A percentile compares a stretch with the other conserved stretches of the same genome.
phyloP scores from a whole-genome alignment of 2,329 filamentous ascomycete genomes.

The Ustulina deusta region DNA sequence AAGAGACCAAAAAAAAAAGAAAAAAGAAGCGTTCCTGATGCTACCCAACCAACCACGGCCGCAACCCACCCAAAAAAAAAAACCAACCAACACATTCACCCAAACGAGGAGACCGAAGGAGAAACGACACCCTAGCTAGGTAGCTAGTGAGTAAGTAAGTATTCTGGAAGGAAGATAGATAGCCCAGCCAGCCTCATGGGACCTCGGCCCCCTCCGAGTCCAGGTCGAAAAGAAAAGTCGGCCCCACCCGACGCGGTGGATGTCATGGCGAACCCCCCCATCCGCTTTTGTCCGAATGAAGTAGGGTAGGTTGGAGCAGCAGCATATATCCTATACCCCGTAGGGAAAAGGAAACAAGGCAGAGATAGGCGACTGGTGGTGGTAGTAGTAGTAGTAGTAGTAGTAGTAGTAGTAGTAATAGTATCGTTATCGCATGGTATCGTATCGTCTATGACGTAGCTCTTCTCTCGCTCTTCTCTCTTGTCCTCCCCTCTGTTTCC shows the following conservation, averaged over 20 bases:
- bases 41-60: background rate
- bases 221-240: background rate
- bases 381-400: too few species aligned
- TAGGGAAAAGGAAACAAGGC: background rate
- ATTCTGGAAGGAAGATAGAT: background rate
- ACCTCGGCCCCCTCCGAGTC: background rate
- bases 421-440: constrained; percentile 10
- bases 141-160: too few species aligned
- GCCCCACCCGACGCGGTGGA: constrained; percentile 2
- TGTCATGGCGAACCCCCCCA: background rate
- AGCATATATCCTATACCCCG: background rate
- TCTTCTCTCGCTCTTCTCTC: background rate
- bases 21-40: background rate
- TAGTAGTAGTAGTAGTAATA: background rate
- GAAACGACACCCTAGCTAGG: background rate
- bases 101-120: background rate
- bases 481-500: background rate
- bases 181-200: background rate
- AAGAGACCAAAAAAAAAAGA: too few species aligned
- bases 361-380: background rate
- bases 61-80: background rate
- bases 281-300: background rate
- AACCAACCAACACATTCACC: background rate
- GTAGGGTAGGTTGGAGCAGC: background rate
- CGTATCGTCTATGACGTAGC: constrained; percentile 10